Conservation (phyloP, 176 grass and related monocot genomes). For the Zizania latifolia region DNA sequence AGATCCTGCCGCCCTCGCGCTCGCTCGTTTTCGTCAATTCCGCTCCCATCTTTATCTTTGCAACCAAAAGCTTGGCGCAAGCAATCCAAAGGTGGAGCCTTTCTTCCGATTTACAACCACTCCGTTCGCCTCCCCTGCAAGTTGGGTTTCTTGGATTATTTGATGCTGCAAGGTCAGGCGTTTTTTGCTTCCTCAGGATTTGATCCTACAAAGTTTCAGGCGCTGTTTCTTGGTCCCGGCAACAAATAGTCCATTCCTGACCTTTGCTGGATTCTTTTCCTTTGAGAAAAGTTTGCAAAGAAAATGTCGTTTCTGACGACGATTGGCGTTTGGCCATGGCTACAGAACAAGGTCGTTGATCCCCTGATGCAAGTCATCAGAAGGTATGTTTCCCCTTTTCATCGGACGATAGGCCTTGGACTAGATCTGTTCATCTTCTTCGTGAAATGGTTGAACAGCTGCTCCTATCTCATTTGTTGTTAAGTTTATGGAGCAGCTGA, state of each 20-base stretch:
- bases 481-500: not conserved
- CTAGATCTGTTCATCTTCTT: not conserved
- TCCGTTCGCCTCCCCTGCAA: not conserved
- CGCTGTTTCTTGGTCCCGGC: not conserved
- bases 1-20: not conserved
- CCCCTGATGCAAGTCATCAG: conserved; percentile 62
- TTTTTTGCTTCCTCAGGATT: not conserved
- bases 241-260: not conserved
- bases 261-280: not conserved
- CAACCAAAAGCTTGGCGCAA: not conserved
- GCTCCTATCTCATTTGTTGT: not conserved
- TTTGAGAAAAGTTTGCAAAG: not conserved
- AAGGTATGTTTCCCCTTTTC: conserved; percentile 26
- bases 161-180: not conserved
- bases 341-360: conserved; percentile 55
- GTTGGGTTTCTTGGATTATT: not conserved
- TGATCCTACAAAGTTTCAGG: not conserved
- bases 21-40: not conserved
- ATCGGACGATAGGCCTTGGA: not conserved
- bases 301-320: conserved; percentile 39
- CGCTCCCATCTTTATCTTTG: not conserved
- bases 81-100: not conserved
- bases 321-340: conserved; percentile 46
- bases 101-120: not conserved
- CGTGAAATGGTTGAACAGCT: not conserved